Base-by-base conservation (phyloP, 306 rosid species). In the Trifolium subterraneum region DNA sequence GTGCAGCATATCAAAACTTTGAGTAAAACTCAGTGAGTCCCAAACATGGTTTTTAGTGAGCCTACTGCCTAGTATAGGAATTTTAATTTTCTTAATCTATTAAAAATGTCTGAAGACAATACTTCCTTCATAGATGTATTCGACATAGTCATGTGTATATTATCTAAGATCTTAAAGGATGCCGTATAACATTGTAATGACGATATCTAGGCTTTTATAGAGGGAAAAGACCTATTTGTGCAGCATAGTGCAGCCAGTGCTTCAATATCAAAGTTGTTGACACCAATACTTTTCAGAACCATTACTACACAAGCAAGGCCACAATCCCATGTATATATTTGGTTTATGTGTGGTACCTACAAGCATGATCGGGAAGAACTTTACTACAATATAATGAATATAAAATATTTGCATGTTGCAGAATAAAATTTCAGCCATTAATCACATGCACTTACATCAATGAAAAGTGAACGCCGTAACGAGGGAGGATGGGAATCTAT, bases 231-330 rank as follows among this genome's bases (percentile, higher is more conserved):
- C 99, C 97, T 92, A 35, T 79, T 88, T 63, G 97, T 88, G 92
- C 78, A 4, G 86, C 99, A 94, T 16, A 88, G 74, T 36, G 83
- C 88, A 58, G 85, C 89, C 79, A 94, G 80, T 31, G 85, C 79
- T 79, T 90, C 85, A 72, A 94, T 83, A 76, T 82, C 23, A 12
- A 73, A 82, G 75, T 78, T 70, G 63, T 86, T 81, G 73, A 84
- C 83, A 63, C 97, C 93, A 74, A 92, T 45, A 38, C 89, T 85
- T 76, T 80, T 62, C 80, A 94, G 75, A 79, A 88, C 93, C 98
- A 94, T 94, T 80, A 83, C 60, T 71, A 88, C 87, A 56, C 99
- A 94, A 74, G 99, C 99, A 33, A 94, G 96, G 78, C 99, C 99
- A 68, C 99, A 94, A 82, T 94, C 99, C 99, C 99, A 94, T 77